phyloP scores from a whole-genome alignment of 2,329 filamentous ascomycete genomes.

The Botrytis pseudocinerea region DNA sequence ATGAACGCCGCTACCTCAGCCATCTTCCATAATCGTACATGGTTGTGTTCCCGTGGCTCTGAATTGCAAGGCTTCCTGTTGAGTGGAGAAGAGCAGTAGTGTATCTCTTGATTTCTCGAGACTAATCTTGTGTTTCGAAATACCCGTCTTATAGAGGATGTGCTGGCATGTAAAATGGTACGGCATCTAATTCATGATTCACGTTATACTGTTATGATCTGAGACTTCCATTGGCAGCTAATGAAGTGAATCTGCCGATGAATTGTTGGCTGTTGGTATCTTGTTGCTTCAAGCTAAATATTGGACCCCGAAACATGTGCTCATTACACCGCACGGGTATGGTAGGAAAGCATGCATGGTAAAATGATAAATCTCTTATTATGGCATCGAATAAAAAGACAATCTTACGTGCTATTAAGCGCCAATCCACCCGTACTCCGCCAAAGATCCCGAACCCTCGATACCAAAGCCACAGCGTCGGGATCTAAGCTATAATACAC shows the following conservation, averaged over 20 bases:
- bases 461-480: background rate
- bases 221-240: background rate
- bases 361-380: background rate
- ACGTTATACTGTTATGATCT: background rate
- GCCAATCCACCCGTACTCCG: background rate
- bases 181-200: background rate
- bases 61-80: conserved; percentile 17
- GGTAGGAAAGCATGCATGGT: background rate
- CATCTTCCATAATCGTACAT: conserved; percentile 17
- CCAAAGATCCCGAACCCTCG: background rate
- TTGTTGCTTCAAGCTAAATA: background rate
- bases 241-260: background rate
- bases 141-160: background rate
- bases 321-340: no score
- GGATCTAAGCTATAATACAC: background rate
- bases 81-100: background rate
- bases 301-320: background rate
- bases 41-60: background rate
- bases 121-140: background rate
- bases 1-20: background rate
- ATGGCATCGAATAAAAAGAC: background rate
- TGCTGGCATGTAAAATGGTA: background rate
- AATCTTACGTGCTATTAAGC: background rate
- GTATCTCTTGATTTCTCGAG: background rate
- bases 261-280: background rate